Evolutionary conservation across 257 asterid species (phyloP), one percentile per base, ranked within the genome.

Genomic region (Ilex aquifolium): DNA sequence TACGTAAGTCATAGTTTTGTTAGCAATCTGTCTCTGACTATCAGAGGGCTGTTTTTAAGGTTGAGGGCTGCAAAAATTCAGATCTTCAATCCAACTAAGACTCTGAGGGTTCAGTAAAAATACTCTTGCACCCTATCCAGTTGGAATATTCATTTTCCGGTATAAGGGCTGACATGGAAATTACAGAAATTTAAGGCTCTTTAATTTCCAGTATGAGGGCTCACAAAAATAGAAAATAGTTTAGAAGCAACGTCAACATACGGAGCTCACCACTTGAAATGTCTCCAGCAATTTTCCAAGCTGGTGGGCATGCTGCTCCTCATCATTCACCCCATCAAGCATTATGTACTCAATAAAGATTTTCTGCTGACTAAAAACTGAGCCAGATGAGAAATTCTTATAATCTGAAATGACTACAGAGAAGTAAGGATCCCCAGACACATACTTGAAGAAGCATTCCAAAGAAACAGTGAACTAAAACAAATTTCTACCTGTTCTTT

Each of bases 341-440:
- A 93, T 93, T 70, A 93, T 93, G 84, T 90, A 93, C 82, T 93
- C 99, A 1, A 93, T 93, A 68, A 93, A 82, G 64, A 93, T 90
- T 65, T 87, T 93, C 61, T 90, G 96, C 85, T 81, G 96, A 82
- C 99, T 93, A 70, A 67, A 80, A 56, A 66, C 55, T 7, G 72
- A 59, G 64, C 17, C 55, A 72, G 75, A 75, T 77, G 73, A 74
- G 76, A 75, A 59, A 65, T 13, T 51, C 61, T 64, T 57, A 71
- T 68, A 64, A 55, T 69, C 42, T 62, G 61, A 31, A 21, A 9
- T 17, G 30, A 31, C 51, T 36, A 54, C 56, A 62, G 65, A 36
- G 31, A 57, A 61, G 60, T 56, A 63, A 50, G 10, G 56, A n/a
- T 51, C 29, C 44, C 32, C 42, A 14, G 31, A 56, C 17, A n/a